phyloP scores from a whole-genome alignment of 345 rosid species.

The Citrus australasica region DNA sequence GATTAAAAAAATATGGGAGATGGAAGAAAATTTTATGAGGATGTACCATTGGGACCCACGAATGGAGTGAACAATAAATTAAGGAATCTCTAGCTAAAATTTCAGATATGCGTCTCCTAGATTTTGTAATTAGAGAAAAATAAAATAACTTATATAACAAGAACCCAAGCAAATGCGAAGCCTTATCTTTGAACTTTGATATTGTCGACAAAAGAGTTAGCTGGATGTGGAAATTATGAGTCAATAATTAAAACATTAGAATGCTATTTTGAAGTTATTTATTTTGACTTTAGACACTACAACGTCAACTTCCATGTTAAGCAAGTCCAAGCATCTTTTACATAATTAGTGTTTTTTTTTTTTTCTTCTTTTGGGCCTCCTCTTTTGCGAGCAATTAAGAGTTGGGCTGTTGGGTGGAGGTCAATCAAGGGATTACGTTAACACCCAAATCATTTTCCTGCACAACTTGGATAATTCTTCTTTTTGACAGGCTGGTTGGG shows the following conservation, averaged over 20 bases:
- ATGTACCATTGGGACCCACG: background rate
- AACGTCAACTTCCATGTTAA: constrained; percentile 8
- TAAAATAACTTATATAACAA: background rate
- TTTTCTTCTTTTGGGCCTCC: background rate
- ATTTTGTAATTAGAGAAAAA: background rate
- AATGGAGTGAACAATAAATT: background rate
- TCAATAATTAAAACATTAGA: background rate
- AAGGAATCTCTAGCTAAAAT: background rate
- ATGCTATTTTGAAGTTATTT: background rate
- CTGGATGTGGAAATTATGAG: constrained; percentile 4
- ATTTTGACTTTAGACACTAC: background rate
- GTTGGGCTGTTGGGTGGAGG: background rate
- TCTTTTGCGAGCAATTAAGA: background rate
- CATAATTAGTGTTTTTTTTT: too few relatives aligned
- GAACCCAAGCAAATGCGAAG: background rate
- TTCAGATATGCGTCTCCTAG: background rate
- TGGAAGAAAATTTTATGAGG: background rate
- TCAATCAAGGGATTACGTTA: background rate
- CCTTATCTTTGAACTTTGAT: background rate
- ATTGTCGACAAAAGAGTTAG: background rate
- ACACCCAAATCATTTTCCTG: background rate
- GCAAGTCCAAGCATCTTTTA: background rate
- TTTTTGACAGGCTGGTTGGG: background rate
- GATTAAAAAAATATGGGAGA: background rate
- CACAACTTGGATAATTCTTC: background rate